phyloP scores from a whole-genome alignment of 2,329 filamentous ascomycete genomes.

The Neocatenulostroma microsporum region DNA sequence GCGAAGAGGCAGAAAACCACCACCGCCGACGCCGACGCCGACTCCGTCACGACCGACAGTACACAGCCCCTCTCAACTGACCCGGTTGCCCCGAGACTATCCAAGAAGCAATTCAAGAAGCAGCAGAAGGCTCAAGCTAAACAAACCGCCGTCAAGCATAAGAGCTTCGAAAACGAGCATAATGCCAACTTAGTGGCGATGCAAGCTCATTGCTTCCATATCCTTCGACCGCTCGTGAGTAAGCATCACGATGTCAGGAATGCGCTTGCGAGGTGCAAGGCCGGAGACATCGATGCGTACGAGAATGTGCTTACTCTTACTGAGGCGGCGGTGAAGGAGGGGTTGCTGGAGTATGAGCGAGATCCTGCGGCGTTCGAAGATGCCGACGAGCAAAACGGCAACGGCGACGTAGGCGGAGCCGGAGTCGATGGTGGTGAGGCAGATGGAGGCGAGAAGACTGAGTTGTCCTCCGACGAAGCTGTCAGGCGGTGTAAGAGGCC shows the following conservation, averaged over 20 bases:
- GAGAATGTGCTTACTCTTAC: conserved; percentile 69
- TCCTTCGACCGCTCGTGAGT: conserved; percentile 73
- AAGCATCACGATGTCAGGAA: conserved; percentile 78
- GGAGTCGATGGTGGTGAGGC: too few relatives aligned
- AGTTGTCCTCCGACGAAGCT: conserved; percentile 54
- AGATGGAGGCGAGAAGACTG: too few relatives aligned
- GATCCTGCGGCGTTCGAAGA: conserved; percentile 32
- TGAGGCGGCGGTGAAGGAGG: conserved; percentile 65
- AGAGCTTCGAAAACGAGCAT: conserved; percentile 39
- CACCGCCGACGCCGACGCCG: too few relatives aligned
- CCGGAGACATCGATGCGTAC: conserved; percentile 66
- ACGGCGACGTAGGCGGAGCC: too few relatives aligned
- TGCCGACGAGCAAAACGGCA: too few relatives aligned
- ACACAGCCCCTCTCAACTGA: not conserved
- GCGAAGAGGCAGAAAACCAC: conserved; percentile 45
- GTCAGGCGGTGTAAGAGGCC: conserved; percentile 69
- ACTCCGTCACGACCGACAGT: not conserved
- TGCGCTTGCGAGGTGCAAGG: conserved; percentile 60
- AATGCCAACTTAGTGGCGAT: conserved; percentile 66
- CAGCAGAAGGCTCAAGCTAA: not conserved
- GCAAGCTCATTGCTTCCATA: conserved; percentile 88
- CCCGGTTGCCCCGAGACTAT: conserved; percentile 5
- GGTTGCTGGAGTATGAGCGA: conserved; percentile 58
- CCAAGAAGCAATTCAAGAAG: conserved; percentile 27
- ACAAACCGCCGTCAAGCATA: conserved; percentile 34